Percentiles rank a stretch among this genome's conserved stretches.
These are phyloP conservation scores for Septoria petroselini DNA, from an alignment of 2,329 filamentous ascomycete genomes.

Conservation along the genomic window DNA sequence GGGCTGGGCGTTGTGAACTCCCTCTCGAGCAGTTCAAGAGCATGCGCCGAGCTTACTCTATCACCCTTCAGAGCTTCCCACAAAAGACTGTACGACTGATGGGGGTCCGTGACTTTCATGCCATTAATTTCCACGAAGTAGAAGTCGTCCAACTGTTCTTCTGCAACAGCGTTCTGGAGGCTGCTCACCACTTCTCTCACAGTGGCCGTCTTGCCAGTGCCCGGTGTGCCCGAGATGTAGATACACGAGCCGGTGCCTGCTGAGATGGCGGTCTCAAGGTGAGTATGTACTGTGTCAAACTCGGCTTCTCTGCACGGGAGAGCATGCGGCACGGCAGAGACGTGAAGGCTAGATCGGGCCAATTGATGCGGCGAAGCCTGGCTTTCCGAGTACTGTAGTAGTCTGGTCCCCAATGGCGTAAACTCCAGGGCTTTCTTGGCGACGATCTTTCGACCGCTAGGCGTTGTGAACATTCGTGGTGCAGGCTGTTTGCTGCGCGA, in stretches of 20 bases:
- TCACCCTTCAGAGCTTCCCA: conserved; percentile 97
- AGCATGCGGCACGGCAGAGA: conserved; percentile 84
- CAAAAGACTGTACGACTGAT: conserved; percentile 89
- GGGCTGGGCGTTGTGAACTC: conserved; percentile 93
- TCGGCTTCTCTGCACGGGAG: conserved; percentile 90
- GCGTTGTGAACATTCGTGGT: conserved; percentile 57
- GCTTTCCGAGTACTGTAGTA: conserved; percentile 70
- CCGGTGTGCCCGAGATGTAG: conserved; percentile 97
- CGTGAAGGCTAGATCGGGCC: conserved; percentile 83
- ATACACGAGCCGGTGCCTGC: conserved; percentile 94
- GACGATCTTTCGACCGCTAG: conserved; percentile 65
- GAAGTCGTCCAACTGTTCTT: conserved; percentile 94
- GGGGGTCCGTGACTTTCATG: conserved; percentile 98
- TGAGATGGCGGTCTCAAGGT: conserved; percentile 89
- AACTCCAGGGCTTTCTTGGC: conserved; percentile 91
- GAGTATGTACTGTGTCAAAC: conserved; percentile 86
- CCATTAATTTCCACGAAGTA: conserved; percentile 99
- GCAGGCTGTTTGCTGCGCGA: conserved; percentile 47
- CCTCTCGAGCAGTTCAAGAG: conserved; percentile 81
- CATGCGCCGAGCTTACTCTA: conserved; percentile 85
- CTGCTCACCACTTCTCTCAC: conserved; percentile 91
- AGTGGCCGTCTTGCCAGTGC: conserved; percentile 95
- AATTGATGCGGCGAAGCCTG: conserved; percentile 86
- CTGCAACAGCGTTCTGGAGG: conserved; percentile 79
- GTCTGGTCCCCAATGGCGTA: conserved; percentile 86